These are phyloP conservation scores for Coemansia sp. DNA, from an alignment of 192 early-diverging fungal genomes.

Conservation along the genomic window DNA sequence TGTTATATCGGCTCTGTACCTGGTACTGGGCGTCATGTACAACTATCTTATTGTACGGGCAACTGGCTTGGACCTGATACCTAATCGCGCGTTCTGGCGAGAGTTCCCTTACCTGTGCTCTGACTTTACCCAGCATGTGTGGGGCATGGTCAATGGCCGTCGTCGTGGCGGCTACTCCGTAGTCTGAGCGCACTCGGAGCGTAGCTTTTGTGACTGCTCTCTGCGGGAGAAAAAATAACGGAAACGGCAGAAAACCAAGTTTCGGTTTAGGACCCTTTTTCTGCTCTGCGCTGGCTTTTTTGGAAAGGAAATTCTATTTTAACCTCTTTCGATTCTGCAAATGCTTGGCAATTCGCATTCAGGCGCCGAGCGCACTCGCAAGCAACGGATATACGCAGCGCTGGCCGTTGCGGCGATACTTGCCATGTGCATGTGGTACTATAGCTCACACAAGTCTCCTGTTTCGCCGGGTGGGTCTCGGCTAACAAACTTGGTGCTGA, in stretches of 20 bases:
- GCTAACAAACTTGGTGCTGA: slow-evolving; percentile 20
- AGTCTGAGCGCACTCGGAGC: slow-evolving; percentile 12
- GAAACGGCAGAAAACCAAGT: background rate
- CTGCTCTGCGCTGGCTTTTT: background rate
- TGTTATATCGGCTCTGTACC: slow-evolving; percentile 27
- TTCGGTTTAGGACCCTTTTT: slow-evolving; percentile 8
- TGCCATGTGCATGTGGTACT: background rate
- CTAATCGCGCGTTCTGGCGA: slow-evolving; percentile 46
- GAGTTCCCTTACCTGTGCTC: slow-evolving; percentile 49
- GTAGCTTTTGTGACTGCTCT: background rate
- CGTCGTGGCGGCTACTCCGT: slow-evolving; percentile 51
- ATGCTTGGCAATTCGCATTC: slow-evolving; percentile 1
- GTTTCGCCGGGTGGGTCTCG: background rate
- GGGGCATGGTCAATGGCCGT: slow-evolving; percentile 38
- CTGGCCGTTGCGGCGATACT: background rate
- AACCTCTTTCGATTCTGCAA: background rate
- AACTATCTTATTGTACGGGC: slow-evolving; percentile 39
- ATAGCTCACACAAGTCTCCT: background rate
- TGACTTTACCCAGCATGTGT: slow-evolving; percentile 52
- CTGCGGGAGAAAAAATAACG: background rate
- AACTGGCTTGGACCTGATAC: slow-evolving; percentile 49
- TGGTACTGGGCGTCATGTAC: slow-evolving; percentile 52
- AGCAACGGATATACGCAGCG: background rate
- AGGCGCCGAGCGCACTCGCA: background rate
- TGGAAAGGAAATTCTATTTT: background rate